Base-by-base conservation (phyloP, 2,329 filamentous ascomycete genomes). In the Ceratocystiopsis minuta region DNA sequence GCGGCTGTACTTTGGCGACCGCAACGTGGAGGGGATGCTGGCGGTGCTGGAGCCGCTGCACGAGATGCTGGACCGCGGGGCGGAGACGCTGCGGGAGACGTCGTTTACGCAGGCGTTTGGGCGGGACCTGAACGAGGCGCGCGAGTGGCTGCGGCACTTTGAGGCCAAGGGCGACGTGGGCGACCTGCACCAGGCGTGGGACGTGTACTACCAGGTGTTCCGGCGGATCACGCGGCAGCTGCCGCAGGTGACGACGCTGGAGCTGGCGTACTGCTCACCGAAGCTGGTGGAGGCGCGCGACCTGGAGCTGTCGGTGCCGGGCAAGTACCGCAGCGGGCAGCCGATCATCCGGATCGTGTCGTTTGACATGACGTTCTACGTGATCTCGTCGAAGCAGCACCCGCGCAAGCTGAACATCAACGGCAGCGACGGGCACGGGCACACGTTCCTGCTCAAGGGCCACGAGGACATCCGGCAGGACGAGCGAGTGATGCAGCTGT, bases 391-490 rank as follows among this genome's bases (percentile, higher is more conserved):
- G 24, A 99, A 99, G 64, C 92, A 99, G 59, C 75, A 88, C 38
- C 90, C 90, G 10, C 73, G 90, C 49, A 93, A 93, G 60, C 72
- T 96, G 52, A 85, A 79, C 45, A 74, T 90, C 53, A 78, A 78
- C 54, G 92, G 88, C 47, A 94, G 84, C 54, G 88, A 98, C 56
- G 90, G 90, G 44, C 75, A 72, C 47, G 73, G 76, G 3, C 95
- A 95, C 57, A 80, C 84, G 39, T 96, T 94, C 63, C 62, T 84
- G 45, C 74, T 98, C 53, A 99, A 99, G 66, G 90, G 90, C n/a
- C 92, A 98, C 54, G 90, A 99, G 62, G 90, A 99, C 65, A 95
- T 98, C 50, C 80, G 90, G 45, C 90, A 99, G 60, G 90, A 99
- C 55, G 90, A 99, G 62, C 80, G 92, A 61, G 90, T 98, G 51